These are phyloP conservation scores for Berkeleyomyces basicola DNA, from an alignment of 2,329 filamentous ascomycete species.

Conservation along the genomic window DNA sequence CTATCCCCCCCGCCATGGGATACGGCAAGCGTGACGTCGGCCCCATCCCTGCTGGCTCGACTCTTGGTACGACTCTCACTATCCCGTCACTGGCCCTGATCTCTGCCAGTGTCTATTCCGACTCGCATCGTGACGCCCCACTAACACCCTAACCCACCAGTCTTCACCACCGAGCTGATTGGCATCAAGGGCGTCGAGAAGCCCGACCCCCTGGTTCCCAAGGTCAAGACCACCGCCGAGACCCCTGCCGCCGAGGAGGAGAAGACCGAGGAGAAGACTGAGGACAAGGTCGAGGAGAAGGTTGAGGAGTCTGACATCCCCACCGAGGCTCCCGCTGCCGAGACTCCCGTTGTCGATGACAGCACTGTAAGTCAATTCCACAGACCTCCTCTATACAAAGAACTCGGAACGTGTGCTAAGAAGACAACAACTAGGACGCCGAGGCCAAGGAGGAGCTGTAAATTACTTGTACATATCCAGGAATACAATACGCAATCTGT, in stretches of 20 bases:
- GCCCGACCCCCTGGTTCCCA: conserved; percentile 27
- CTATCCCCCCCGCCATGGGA: conserved; percentile 69
- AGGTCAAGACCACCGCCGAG: conserved; percentile 22
- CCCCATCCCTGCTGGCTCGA: conserved; percentile 68
- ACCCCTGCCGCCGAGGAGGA: conserved; percentile 18
- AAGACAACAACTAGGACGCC: conserved; percentile 5
- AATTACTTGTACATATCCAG: conserved; percentile 1
- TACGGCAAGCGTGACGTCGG: conserved; percentile 66
- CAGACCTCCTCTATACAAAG: conserved; percentile 4
- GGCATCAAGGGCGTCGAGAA: conserved; percentile 58
- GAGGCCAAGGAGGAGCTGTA: conserved; percentile 15
- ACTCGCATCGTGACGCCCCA: background rate
- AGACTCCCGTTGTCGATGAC: background rate
- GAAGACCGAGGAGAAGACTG: conserved; percentile 23
- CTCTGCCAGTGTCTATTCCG: background rate
- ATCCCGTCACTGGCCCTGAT: background rate
- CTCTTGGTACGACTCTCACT: conserved; percentile 40
- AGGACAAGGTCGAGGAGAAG: conserved; percentile 21
- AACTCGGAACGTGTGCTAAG: conserved; percentile 1
- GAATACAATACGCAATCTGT: background rate
- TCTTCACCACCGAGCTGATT: conserved; percentile 86
- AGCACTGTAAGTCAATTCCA: conserved; percentile 6
- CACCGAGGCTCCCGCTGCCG: background rate
- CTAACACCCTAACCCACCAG: conserved; percentile 23
- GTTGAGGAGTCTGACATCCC: background rate